Evolutionary conservation across 1,139 yeast genomes (phyloP), one percentile per base, ranked within the genome.

Genomic region (Pichiaceae sp.): DNA sequence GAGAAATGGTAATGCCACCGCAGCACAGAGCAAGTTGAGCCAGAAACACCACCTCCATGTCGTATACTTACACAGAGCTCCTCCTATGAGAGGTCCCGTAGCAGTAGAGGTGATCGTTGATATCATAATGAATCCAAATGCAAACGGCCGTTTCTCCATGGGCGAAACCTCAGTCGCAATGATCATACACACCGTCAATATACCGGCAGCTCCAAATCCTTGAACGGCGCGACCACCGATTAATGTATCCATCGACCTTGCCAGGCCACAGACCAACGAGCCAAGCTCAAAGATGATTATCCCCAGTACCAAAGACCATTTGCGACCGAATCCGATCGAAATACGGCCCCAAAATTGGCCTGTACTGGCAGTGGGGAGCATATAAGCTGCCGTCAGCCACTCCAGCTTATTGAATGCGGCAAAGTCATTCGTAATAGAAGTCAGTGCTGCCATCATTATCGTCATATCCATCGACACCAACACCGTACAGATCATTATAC

Each of bases 41-140:
- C 75, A 82, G 54, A 81, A 82, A 47, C 85, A 76, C 87, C 89
- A 80, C 53, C 91, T 67, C 89, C 91, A 82, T 16, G 75, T 46
- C 64, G 71, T 39, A 18, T 36, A 53, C 2, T 83, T 68, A 12
- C 28, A 18, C 46, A 78, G 71, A 1, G 79, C 78, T 20, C 87
- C 87, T 21, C 87, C 87, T 27, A 79, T 52, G 37, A 79, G 62
- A 0, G 89, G 89, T 1, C 87, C 89, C 29, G 68, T 51, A 3
- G 67, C 74, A 34, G 65, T 57, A 2, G 72, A 66, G 9, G 66
- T 56, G 1, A 68, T 57, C 40, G 60, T 68, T 0, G 66, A 62
- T 17, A 62, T 51, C 3, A 69, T 67, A 29, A 39, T 28, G 3
- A 36, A 27, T 4, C 42, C 32, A 14, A 44, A 35, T 2, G 41